phyloP scores from a whole-genome alignment of 2,329 filamentous ascomycete species.

The Paracamarosporium sp. region DNA sequence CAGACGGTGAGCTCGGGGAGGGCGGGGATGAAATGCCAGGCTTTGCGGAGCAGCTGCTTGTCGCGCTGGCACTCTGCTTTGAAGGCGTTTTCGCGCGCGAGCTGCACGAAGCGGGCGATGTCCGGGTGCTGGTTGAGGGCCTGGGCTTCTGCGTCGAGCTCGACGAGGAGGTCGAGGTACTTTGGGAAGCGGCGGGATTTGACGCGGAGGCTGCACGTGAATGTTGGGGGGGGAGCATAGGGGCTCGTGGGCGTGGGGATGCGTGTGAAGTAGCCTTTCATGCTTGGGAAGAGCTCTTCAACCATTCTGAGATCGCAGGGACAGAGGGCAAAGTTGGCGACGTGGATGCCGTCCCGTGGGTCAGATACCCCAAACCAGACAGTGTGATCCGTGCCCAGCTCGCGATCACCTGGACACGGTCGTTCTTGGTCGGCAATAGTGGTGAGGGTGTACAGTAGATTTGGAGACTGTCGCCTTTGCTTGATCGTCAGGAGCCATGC shows the following conservation, averaged over 20 bases:
- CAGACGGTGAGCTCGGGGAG: constrained; percentile 84
- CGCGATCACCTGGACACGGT: constrained; percentile 65
- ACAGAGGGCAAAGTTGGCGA: constrained; percentile 79
- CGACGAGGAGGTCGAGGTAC: constrained; percentile 64
- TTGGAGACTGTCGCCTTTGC: constrained; percentile 69
- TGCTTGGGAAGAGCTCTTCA: constrained; percentile 74
- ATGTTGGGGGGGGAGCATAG: constrained; percentile 43
- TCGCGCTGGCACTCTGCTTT: constrained; percentile 68
- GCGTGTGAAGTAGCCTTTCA: constrained; percentile 69
- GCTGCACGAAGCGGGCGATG: constrained; percentile 67
- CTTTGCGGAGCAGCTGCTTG: constrained; percentile 64
- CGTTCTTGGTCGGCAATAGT: constrained; percentile 63
- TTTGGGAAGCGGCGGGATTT: constrained; percentile 62
- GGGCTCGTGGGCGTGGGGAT: constrained; percentile 53
- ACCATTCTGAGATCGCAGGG: constrained; percentile 75
- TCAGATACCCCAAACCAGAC: constrained; percentile 80
- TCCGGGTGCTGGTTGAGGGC: constrained; percentile 54
- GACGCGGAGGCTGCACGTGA: constrained; percentile 74
- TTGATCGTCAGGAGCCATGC: constrained; percentile 83
- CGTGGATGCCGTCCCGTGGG: constrained; percentile 65
- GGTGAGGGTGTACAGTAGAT: constrained; percentile 73
- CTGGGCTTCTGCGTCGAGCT: constrained; percentile 55
- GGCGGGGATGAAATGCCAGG: constrained; percentile 80
- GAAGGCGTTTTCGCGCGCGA: constrained; percentile 59
- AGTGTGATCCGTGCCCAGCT: constrained; percentile 56